Evolutionary conservation across 2,329 filamentous ascomycete genomes (phyloP).

Genomic region (Aulographum hederae): DNA sequence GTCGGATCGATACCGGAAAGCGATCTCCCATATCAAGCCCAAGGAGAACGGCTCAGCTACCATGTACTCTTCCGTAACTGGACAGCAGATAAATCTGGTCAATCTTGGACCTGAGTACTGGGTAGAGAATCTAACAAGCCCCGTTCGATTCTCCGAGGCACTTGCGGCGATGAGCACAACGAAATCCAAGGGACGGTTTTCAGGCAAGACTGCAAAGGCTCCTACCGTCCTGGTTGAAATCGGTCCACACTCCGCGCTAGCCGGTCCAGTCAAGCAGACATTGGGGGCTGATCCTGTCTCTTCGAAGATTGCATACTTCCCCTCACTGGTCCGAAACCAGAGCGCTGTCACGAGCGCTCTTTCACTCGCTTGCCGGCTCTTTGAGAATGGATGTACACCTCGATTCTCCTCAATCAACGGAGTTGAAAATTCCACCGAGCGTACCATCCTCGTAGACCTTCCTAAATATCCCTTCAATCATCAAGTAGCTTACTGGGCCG

Average conservation of each 20-base stretch:
- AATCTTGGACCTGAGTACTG: neutral
- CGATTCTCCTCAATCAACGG: too few species aligned
- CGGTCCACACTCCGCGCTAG: slow-evolving; percentile 18
- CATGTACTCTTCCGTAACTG: slow-evolving; percentile 1
- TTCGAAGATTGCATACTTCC: too few species aligned
- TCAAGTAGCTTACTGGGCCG: slow-evolving; percentile 11
- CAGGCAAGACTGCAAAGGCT: slow-evolving; percentile 1
- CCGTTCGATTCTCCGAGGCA: slow-evolving; percentile 2
- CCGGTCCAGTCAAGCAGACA: slow-evolving; percentile 13
- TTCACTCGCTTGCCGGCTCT: too few species aligned
- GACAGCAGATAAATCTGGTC: neutral
- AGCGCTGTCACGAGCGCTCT: too few species aligned
- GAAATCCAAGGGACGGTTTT: slow-evolving; percentile 6
- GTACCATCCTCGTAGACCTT: slow-evolving; percentile 3
- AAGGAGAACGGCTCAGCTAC: neutral
- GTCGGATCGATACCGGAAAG: slow-evolving; percentile 8
- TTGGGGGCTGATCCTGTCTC: too few species aligned
- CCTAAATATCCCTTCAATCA: slow-evolving; percentile 13
- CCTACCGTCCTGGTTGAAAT: slow-evolving; percentile 12
- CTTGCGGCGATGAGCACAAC: neutral
- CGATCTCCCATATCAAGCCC: neutral
- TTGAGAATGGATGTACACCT: too few species aligned
- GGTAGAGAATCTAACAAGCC: neutral
- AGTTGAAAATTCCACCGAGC: too few species aligned
- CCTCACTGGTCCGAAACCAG: too few species aligned